Evolutionary conservation across 306 rosid genomes (phyloP), one percentile per base, ranked within the genome.

Genomic region (Leucaena leucocephala): DNA sequence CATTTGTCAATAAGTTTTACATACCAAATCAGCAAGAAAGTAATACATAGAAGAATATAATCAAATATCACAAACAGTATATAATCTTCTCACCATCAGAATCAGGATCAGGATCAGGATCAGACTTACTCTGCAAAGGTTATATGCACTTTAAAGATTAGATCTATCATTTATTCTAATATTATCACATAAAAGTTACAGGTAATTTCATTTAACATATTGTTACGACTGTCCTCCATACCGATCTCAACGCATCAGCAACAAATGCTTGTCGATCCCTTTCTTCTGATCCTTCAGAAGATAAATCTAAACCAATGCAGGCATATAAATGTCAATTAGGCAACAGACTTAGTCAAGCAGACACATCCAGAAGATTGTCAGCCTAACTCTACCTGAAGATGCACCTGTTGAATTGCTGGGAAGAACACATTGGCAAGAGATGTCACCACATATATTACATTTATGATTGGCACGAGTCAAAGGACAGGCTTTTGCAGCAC

Each of bases 31-130:
- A 75, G 50, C 42, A 77, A 72, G 21, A 78, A 73, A 33, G n/a
- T 52, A n/a, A 55, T 27, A 77, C 33, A 38, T 33, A 69, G 27
- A 74, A 63, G n/a, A 27, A 72, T 19, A 78, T 63, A 71, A 40
- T 68, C 34, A 38, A 27, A 27, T 48, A 69, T 36, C 52, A 68
- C 35, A 77, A 52, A 75, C 38, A 10, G 44, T 42, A 74, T 42
- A 74, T 36, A 63, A 65, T 67, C 35, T 42, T 68, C 91, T 86
- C 85, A 87, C 97, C 90, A 84, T 87, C 89, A 85, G 92, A 89
- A 64, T 87, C 89, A 45, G 67, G 82, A 86, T 87, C 89, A 45
- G 67, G 82, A 86, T 87, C 84, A 45, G 88, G 81, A 86, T 87
- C 84, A 42, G 87, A 86, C 80, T 86, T 91, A 72, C 79, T 69